Conservation (phyloP, 495 filamentous ascomycete species). For the Penicillium soppii region DNA sequence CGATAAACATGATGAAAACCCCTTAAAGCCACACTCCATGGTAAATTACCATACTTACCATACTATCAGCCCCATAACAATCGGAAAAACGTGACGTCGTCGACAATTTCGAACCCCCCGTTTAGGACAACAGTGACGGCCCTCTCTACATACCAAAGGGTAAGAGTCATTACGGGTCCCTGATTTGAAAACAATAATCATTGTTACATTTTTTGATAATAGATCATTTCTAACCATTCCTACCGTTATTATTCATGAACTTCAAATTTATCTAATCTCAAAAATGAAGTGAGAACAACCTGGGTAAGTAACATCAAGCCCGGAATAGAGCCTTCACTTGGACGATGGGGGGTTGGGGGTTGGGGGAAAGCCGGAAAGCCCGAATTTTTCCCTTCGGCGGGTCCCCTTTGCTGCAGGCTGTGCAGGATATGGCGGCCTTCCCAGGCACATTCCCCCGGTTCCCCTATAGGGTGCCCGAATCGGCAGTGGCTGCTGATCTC, state of each 20-base stretch:
- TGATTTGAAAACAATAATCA: neutral
- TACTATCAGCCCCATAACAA: slow-evolving; percentile 3
- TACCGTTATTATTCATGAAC: too few species aligned
- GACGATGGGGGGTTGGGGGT: neutral
- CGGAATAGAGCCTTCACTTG: neutral
- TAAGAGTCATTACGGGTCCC: too few species aligned
- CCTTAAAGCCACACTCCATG: too few species aligned
- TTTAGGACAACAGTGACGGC: neutral
- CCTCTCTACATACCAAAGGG: slow-evolving; percentile 1
- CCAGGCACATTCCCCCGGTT: slow-evolving; percentile 8
- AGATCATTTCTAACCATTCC: too few species aligned
- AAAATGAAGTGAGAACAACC: too few species aligned
- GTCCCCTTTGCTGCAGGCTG: slow-evolving; percentile 10
- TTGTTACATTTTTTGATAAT: too few species aligned
- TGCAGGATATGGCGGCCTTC: slow-evolving; percentile 1
- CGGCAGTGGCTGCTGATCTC: slow-evolving; percentile 9
- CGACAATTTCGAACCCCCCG: slow-evolving; percentile 7
- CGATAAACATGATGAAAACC: too few species aligned
- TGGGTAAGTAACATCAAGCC: neutral
- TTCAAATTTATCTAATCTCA: too few species aligned
- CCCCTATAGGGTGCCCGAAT: slow-evolving; percentile 10
- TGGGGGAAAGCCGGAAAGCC: neutral
- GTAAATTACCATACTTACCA: neutral
- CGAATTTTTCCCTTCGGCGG: slow-evolving; percentile 1
- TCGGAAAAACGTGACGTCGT: slow-evolving; percentile 24